Conservation (phyloP, 495 filamentous ascomycete genomes). For the Xylaria telfairii region DNA sequence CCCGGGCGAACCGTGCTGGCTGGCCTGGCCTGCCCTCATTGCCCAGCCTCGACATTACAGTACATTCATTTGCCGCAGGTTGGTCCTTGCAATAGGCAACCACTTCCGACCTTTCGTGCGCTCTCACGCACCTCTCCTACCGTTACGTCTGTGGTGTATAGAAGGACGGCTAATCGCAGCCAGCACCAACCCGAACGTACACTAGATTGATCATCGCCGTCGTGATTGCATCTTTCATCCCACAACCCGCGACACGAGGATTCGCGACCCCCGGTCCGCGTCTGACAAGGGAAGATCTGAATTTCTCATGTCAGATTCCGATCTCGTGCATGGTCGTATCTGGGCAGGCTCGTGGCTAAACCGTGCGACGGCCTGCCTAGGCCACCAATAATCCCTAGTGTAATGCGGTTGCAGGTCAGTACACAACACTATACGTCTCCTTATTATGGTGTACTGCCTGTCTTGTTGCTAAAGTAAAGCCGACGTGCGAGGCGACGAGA, state of each 20-base stretch:
- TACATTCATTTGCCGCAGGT: conserved; percentile 22
- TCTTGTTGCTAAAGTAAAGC: conserved; percentile 3
- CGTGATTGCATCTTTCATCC: neutral
- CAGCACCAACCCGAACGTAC: conserved; percentile 11
- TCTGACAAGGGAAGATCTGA: conserved; percentile 31
- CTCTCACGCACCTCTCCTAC: neutral
- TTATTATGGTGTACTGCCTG: neutral
- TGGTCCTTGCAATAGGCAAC: conserved; percentile 23
- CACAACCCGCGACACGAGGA: conserved; percentile 21
- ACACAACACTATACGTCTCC: neutral
- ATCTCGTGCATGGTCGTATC: conserved; percentile 31
- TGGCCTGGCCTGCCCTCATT: neutral
- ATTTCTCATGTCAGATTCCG: conserved; percentile 32
- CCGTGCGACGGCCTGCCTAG: conserved; percentile 18
- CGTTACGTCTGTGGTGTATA: neutral
- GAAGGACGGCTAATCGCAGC: conserved; percentile 14
- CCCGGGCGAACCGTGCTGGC: conserved; percentile 23
- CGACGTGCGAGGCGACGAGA: neutral
- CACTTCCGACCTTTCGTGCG: conserved; percentile 15
- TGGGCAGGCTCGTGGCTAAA: conserved; percentile 28
- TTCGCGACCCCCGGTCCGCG: conserved; percentile 19
- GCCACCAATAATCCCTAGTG: conserved; percentile 14
- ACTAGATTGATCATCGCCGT: conserved; percentile 14
- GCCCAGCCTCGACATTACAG: conserved; percentile 17
- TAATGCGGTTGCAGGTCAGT: neutral